A percentile compares a stretch with the other conserved stretches of the same genome.
phyloP scores from a whole-genome alignment of 2,329 filamentous ascomycete species.

The Alternaria novae-zelandiae region DNA sequence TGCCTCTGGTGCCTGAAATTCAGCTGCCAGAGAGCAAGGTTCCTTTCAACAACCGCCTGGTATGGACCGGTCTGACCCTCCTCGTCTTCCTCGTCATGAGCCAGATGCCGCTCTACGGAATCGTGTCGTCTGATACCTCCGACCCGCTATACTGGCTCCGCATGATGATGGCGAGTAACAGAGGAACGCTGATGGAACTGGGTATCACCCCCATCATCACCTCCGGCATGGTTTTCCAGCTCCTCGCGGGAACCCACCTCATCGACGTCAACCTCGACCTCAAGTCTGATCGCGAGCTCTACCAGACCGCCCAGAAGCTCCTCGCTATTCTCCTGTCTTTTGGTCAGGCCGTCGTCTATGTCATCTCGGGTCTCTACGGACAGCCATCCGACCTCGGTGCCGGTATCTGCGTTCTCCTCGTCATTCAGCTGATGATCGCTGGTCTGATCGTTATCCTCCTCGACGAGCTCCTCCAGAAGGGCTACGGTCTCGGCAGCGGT shows the following conservation, averaged over 20 bases:
- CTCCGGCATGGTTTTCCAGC: slow-evolving; percentile 99
- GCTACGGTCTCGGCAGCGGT: slow-evolving; percentile 96
- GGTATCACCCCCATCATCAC: slow-evolving; percentile 98
- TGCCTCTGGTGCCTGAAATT: slow-evolving; percentile 99
- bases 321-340: slow-evolving; percentile 93
- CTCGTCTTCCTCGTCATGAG: slow-evolving; percentile 99
- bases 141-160: slow-evolving; percentile 99
- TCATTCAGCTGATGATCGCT: slow-evolving; percentile 96
- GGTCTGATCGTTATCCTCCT: slow-evolving; percentile 99
- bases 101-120: slow-evolving; percentile 95
- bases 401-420: slow-evolving; percentile 96
- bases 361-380: slow-evolving; percentile 92
- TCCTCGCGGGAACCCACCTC: slow-evolving; percentile 97
- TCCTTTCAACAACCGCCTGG: slow-evolving; percentile 85
- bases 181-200: slow-evolving; percentile 93
- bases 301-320: slow-evolving; percentile 98
- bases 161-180: slow-evolving; percentile 99
- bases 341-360: slow-evolving; percentile 96
- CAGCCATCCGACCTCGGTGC: slow-evolving; percentile 95
- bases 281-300: slow-evolving; percentile 99
- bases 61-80: slow-evolving; percentile 71
- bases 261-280: slow-evolving; percentile 99
- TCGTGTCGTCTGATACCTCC: slow-evolving; percentile 93
- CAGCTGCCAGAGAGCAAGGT: slow-evolving; percentile 88
- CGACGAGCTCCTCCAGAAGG: slow-evolving; percentile 98